These are phyloP conservation scores for Corchorus olitorius DNA, from an alignment of 345 rosid species.

Conservation along the genomic window DNA sequence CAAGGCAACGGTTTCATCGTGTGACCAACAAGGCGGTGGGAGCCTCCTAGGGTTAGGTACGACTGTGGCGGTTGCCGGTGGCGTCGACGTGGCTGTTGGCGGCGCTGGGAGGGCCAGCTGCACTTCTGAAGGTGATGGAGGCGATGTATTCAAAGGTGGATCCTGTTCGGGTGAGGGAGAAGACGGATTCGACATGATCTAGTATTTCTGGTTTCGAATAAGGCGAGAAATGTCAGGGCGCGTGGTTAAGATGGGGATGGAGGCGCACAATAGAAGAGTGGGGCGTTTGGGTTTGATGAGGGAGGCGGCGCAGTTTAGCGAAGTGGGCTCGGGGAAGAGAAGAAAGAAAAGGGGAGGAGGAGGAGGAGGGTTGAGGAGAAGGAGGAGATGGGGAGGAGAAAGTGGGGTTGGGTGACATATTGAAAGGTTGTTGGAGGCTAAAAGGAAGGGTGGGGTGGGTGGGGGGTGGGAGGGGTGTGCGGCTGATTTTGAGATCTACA, in stretches of 20 bases:
- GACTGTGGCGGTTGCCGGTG: constrained; percentile 20
- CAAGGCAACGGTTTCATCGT: constrained; percentile 75
- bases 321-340: not conserved
- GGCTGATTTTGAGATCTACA: constrained; percentile 58
- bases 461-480: constrained; percentile 45
- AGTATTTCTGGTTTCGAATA: not conserved
- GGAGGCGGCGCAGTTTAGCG: constrained; percentile 29
- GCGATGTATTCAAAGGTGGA: constrained; percentile 16
- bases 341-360: constrained; percentile 15
- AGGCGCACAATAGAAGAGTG: constrained; percentile 24
- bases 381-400: constrained; percentile 36
- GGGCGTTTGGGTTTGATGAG: constrained; percentile 39
- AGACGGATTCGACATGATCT: constrained; percentile 41
- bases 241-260: constrained; percentile 16
- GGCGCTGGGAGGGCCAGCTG: constrained; percentile 28
- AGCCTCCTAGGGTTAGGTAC: constrained; percentile 66
- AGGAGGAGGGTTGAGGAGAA: constrained; percentile 27
- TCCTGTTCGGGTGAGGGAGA: constrained; percentile 36
- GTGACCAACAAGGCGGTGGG: constrained; percentile 97
- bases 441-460: constrained; percentile 22
- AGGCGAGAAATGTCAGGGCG: not conserved
- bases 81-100: constrained; percentile 29
- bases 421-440: constrained; percentile 24
- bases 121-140: constrained; percentile 30
- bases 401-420: constrained; percentile 52